phyloP scores from a whole-genome alignment of 2,329 filamentous ascomycete genomes.

The Fusarium equiseti region DNA sequence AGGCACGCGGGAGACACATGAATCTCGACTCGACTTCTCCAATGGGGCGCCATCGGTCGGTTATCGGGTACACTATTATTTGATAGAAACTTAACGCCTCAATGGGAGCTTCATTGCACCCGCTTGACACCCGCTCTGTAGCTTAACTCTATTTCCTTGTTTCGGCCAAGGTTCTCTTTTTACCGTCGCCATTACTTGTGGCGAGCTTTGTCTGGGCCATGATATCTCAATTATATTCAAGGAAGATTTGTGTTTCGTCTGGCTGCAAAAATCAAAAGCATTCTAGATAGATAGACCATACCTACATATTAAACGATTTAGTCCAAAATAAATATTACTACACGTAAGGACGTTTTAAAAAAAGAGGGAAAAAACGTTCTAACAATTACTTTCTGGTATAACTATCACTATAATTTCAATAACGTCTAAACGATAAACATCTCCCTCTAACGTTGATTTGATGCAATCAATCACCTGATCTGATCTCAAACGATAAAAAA shows the following conservation, averaged over 20 bases:
- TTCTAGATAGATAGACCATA: not conserved
- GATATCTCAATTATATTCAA: not conserved
- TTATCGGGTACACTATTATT: not conserved
- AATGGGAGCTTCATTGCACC: conserved; percentile 3
- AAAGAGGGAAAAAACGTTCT: not conserved
- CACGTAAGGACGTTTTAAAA: not conserved
- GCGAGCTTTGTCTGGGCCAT: not conserved
- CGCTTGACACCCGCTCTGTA: not conserved
- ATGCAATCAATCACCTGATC: not conserved
- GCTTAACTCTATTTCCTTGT: not conserved
- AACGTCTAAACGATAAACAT: not conserved
- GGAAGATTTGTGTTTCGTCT: not conserved
- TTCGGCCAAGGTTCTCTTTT: not conserved
- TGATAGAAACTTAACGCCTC: conserved; percentile 10
- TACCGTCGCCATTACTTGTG: not conserved
- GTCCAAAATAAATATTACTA: not conserved
- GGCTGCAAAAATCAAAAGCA: not conserved
- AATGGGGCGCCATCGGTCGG: not conserved
- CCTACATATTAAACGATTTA: rapidly evolving
- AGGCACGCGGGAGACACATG: not conserved
- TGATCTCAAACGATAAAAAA: not conserved
- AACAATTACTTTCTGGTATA: not conserved
- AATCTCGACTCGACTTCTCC: conserved; percentile 1
- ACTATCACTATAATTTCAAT: not conserved
- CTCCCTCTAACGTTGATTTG: not conserved